Evolutionary conservation across 2,329 filamentous ascomycete species (phyloP).

Genomic region (Fonsecaea erecta): DNA sequence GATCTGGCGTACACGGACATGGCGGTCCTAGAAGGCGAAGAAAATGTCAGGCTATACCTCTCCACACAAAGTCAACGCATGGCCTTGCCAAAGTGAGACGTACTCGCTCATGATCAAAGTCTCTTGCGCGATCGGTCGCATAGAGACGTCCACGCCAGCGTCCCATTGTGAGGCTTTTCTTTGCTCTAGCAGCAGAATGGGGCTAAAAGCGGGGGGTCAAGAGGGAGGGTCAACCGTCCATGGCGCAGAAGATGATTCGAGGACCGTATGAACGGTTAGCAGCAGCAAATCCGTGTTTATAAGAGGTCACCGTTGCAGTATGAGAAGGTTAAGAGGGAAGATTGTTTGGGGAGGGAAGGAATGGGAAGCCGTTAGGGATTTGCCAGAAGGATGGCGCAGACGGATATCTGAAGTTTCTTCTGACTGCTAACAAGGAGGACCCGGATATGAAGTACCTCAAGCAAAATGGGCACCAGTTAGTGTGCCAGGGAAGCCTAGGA

Average conservation of each 20-base stretch:
- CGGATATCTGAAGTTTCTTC: constrained; percentile 16
- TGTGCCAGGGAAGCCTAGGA: not conserved
- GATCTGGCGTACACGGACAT: constrained; percentile 50
- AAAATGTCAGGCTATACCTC: not conserved
- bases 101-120: constrained; percentile 51
- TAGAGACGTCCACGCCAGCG: constrained; percentile 42
- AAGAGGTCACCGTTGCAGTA: constrained; percentile 4
- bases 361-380: not conserved
- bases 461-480: not conserved
- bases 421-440: constrained; percentile 12
- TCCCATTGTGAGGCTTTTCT: constrained; percentile 17
- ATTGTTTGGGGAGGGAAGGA: constrained; percentile 2
- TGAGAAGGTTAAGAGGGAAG: not conserved
- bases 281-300: not conserved
- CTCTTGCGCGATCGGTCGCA: constrained; percentile 50
- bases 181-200: constrained; percentile 3
- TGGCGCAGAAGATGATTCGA: constrained; percentile 4
- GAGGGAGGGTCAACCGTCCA: constrained; percentile 15
- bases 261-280: constrained; percentile 2
- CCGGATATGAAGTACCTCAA: constrained; percentile 9
- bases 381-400: not conserved
- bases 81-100: constrained; percentile 17
- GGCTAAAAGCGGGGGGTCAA: constrained; percentile 25
- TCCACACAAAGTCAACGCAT: not conserved
- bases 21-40: constrained; percentile 43